phyloP scores from a whole-genome alignment of 805 yeast genomes.

The Wickerhamiella sergipiensis region DNA sequence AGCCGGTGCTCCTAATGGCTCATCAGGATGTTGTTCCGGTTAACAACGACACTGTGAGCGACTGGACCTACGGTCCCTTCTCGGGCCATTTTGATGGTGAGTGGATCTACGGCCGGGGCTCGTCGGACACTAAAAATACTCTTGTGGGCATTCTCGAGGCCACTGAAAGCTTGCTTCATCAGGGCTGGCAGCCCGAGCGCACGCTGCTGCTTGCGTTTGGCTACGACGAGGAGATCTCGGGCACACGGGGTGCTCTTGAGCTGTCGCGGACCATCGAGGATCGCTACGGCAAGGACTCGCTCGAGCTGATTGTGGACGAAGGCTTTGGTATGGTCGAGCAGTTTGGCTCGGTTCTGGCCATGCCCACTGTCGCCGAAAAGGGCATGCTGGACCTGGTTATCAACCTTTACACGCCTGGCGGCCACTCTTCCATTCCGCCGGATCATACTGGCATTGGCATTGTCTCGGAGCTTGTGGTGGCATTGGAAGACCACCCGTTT shows the following conservation, averaged over 20 bases:
- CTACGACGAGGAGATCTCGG: constrained; percentile 68
- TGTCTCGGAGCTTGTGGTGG: constrained; percentile 41
- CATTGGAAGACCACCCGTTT: constrained; percentile 47
- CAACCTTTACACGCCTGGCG: constrained; percentile 51
- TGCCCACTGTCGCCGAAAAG: constrained; percentile 49
- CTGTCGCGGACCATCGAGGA: constrained; percentile 36
- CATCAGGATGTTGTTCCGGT: constrained; percentile 81
- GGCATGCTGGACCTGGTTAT: constrained; percentile 41
- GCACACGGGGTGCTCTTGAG: constrained; percentile 44
- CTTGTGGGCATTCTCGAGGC: constrained; percentile 57
- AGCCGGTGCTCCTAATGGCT: constrained; percentile 61
- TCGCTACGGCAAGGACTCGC: constrained; percentile 46
- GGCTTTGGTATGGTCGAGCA: constrained; percentile 33
- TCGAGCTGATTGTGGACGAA: constrained; percentile 63
- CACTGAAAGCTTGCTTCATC: constrained; percentile 38
- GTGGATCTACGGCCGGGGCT: constrained; percentile 62
- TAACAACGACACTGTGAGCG: constrained; percentile 35
- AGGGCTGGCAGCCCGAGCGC: constrained; percentile 45
- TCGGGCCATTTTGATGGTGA: constrained; percentile 54
- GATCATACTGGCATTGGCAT: constrained; percentile 73
- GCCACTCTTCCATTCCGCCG: constrained; percentile 71
- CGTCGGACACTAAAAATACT: constrained; percentile 62
- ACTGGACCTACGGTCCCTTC: constrained; percentile 62
- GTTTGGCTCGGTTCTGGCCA: constrained; percentile 38
- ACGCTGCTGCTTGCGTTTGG: constrained; percentile 57